Evolutionary conservation across 495 filamentous ascomycete genomes (phyloP), one percentile per base, ranked within the genome.

Genomic region (Penicillium pulvis): DNA sequence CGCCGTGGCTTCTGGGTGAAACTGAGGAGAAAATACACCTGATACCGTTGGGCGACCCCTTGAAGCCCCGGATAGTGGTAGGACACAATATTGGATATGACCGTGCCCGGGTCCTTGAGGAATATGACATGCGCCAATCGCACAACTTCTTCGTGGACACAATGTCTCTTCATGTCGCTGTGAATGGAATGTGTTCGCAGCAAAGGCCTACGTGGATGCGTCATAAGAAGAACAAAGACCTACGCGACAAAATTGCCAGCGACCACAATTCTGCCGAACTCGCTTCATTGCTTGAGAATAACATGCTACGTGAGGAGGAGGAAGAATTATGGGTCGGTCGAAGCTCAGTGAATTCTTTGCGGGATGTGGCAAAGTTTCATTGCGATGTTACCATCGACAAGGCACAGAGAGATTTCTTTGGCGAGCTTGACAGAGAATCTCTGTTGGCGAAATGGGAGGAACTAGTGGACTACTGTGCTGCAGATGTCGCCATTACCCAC

Each of bases 1-100:
- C 93, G 20, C 94, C 94, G 0, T 99, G 94, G 94, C 76, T 99
- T 23, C 72, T 99, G 8, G 90, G 85, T 17, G 90, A 97, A 74
- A 85, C 87, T 6, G 79, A 89, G n/a, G 83, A 82, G 24, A 79
- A 90, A 62, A 76, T 82, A 39, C 94, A 99, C 51, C 74, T 99
- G 35, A 85, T 99, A 46, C 92, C 94, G 0, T 70, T 99, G 30
- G 94, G 94, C 4, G 84, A 95, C 64, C 80, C 87, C 16, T 78
- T 72, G 6, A 74, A 82, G 60, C 78, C 86, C 7, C 83, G 91
- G 23, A 85, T 98, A 26, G 82, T 99, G 30, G 84, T 97, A 31
- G 94, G 94, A 14, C 94, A 99, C 70, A 98, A 99, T 62, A 87
- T 99, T 53, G 95, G 95, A 26, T 99, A 94, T 67, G 94, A 99